phyloP scores from a whole-genome alignment of 179 eudicot genomes.

The Camellia oleifera region DNA sequence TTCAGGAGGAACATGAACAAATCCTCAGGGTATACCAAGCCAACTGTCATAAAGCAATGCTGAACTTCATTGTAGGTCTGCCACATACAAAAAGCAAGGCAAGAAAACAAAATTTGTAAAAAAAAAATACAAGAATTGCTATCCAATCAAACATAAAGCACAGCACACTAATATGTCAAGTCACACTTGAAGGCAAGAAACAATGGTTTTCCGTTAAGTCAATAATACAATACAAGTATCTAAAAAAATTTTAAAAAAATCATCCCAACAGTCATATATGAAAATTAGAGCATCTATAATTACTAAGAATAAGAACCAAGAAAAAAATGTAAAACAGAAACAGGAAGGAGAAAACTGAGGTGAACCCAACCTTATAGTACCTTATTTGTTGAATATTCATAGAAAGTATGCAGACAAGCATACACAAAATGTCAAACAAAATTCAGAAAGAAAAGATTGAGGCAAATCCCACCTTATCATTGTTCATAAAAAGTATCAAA shows the following conservation, averaged over 20 bases:
- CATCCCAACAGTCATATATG: neutral
- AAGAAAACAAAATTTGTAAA: neutral
- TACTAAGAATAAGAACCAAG: conserved; percentile 2
- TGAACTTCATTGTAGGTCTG: conserved; percentile 98
- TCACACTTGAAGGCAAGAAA: neutral
- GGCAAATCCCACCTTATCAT: neutral
- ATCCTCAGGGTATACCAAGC: conserved; percentile 89
- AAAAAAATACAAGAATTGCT: conserved; percentile 12
- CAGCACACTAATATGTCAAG: neutral
- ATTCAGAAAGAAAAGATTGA: neutral
- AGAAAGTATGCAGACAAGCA: neutral
- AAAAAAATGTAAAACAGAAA: neutral
- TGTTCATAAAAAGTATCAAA: neutral
- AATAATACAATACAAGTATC: neutral
- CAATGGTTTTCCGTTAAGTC: neutral
- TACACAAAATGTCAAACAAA: neutral
- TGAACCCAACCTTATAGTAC: neutral
- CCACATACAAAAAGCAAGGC: conserved; percentile 19
- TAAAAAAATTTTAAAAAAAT: neutral
- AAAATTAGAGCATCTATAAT: neutral
- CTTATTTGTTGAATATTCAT: neutral
- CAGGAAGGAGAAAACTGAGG: neutral
- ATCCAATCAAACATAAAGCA: conserved; percentile 8
- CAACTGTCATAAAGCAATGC: conserved; percentile 90
- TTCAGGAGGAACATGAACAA: conserved; percentile 78